A percentile compares a stretch with the other conserved stretches of the same genome.
Conservation (phyloP, 805 yeast species). For the Ogataea nitratoaversa region DNA sequence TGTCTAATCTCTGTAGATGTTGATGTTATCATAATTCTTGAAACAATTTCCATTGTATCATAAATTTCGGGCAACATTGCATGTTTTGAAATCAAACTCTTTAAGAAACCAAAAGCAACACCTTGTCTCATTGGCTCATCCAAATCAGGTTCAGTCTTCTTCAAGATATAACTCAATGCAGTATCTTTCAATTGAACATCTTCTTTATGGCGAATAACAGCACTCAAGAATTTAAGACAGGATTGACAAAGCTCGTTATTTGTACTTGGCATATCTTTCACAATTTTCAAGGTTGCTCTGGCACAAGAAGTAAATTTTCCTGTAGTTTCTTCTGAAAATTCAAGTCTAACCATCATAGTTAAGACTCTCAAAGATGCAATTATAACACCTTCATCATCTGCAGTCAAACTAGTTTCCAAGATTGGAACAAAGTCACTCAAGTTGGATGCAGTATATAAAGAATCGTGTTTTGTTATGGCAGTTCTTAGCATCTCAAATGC, state of each 20-base stretch:
- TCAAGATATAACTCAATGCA: constrained; percentile 69
- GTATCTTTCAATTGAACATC: constrained; percentile 62
- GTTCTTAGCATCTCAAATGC: constrained; percentile 72
- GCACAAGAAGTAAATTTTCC: constrained; percentile 55
- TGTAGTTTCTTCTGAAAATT: constrained; percentile 52
- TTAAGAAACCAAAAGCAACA: constrained; percentile 78
- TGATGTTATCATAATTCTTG: constrained; percentile 84
- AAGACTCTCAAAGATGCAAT: constrained; percentile 63
- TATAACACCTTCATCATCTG: constrained; percentile 76
- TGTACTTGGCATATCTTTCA: constrained; percentile 75
- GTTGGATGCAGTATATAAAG: constrained; percentile 54
- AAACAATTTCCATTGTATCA: constrained; percentile 77
- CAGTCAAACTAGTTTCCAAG: constrained; percentile 52
- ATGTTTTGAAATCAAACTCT: constrained; percentile 70
- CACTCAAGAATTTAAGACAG: constrained; percentile 67
- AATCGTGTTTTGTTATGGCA: constrained; percentile 60
- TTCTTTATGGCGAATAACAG: constrained; percentile 64
- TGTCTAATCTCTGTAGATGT: constrained; percentile 80
- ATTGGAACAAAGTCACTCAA: constrained; percentile 73
- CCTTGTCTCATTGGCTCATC: constrained; percentile 89
- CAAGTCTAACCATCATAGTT: constrained; percentile 54
- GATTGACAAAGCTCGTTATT: constrained; percentile 77
- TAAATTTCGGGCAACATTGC: constrained; percentile 83
- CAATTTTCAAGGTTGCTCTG: constrained; percentile 53
- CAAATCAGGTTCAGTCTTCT: constrained; percentile 75